These are phyloP conservation scores for Pterocarpus macrocarpus DNA, from an alignment of 306 rosid genomes.

Conservation along the genomic window DNA sequence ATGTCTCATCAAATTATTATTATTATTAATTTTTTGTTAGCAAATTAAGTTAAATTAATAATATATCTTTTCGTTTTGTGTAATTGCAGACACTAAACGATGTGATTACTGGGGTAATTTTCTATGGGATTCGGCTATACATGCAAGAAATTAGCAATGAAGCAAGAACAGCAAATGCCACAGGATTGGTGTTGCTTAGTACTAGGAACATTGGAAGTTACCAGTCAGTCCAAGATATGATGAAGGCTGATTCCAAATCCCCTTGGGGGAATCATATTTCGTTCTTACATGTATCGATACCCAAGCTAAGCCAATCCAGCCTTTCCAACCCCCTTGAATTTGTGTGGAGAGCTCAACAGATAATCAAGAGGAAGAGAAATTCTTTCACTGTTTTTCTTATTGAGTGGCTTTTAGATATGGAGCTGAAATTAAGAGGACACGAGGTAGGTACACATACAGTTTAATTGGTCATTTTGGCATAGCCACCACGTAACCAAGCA, in stretches of 20 bases:
- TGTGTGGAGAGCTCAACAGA: conserved; percentile 51
- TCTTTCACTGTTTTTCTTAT: conserved; percentile 51
- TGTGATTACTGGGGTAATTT: conserved; percentile 53
- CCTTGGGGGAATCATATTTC: conserved; percentile 63
- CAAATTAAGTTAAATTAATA: too few species aligned
- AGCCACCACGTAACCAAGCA: background rate
- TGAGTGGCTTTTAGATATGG: conserved; percentile 42
- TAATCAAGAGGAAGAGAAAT: conserved; percentile 56
- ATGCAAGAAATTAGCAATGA: conserved; percentile 50
- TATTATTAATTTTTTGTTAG: too few species aligned
- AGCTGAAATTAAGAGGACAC: conserved; percentile 57
- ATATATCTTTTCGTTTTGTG: background rate
- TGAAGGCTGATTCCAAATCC: conserved; percentile 40
- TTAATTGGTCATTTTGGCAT: background rate
- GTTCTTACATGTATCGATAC: conserved; percentile 53
- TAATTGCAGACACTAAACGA: conserved; percentile 58
- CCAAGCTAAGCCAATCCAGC: conserved; percentile 47
- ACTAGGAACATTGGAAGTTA: conserved; percentile 59
- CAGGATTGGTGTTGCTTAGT: conserved; percentile 65
- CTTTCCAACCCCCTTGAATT: conserved; percentile 57
- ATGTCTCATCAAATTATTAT: too few species aligned
- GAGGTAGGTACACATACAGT: conserved; percentile 42
- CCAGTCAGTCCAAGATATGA: conserved; percentile 59
- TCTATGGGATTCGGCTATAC: conserved; percentile 58
- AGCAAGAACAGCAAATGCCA: conserved; percentile 46